Percentiles rank a stretch among this genome's conserved stretches.
phyloP scores from a whole-genome alignment of 352 stramenopile genomes.

The Phytophthora sp. region DNA sequence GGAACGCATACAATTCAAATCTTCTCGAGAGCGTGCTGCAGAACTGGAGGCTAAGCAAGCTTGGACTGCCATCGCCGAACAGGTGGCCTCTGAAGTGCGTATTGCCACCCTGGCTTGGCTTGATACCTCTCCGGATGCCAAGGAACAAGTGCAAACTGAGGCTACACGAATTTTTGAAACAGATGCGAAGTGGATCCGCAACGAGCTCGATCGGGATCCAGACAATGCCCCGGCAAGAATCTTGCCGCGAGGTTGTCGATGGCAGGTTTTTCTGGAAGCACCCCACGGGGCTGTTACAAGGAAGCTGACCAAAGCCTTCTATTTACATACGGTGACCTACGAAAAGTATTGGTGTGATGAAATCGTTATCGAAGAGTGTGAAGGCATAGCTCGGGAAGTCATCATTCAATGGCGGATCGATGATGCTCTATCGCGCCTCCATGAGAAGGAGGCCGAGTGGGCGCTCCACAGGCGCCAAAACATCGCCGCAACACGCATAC shows the following conservation, averaged over 20 bases:
- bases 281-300: conserved; percentile 44
- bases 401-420: conserved; percentile 61
- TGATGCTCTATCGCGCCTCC: conserved; percentile 39
- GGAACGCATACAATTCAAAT: conserved; percentile 51
- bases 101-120: conserved; percentile 53
- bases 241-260: conserved; percentile 48
- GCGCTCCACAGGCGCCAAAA: conserved; percentile 39
- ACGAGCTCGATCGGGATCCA: conserved; percentile 48
- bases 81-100: conserved; percentile 55
- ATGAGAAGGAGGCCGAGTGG: conserved; percentile 39
- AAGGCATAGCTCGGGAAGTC: conserved; percentile 62
- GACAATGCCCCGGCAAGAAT: conserved; percentile 24
- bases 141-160: conserved; percentile 36
- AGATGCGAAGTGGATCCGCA: conserved; percentile 50
- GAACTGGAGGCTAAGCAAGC: conserved; percentile 44
- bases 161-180: conserved; percentile 62
- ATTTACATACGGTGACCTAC: conserved; percentile 64
- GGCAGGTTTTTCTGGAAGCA: conserved; percentile 64
- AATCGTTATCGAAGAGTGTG: conserved; percentile 69
- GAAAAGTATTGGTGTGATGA: conserved; percentile 77
- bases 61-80: conserved; percentile 53
- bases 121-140: conserved; percentile 25
- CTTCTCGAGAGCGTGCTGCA: conserved; percentile 30
- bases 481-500: conserved; percentile 56
- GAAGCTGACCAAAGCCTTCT: conserved; percentile 69